Conservation (phyloP, 495 filamentous ascomycete genomes). For the Entonaema liquescens region DNA sequence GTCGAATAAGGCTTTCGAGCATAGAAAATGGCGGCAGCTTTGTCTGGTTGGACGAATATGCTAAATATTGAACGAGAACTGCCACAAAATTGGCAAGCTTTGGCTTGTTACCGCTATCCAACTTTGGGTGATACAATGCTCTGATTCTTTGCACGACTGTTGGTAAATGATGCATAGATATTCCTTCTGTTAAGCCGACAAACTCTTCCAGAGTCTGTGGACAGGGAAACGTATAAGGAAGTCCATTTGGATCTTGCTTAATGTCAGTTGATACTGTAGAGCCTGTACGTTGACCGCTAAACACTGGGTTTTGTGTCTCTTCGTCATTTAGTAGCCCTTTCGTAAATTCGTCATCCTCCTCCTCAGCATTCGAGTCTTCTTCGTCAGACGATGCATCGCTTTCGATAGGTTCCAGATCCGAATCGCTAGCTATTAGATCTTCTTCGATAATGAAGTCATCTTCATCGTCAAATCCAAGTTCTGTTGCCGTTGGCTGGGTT, state of each 20-base stretch:
- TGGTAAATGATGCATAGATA: conserved; percentile 71
- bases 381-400: conserved; percentile 62
- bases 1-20: conserved; percentile 54
- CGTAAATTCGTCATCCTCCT: conserved; percentile 71
- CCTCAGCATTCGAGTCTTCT: conserved; percentile 59
- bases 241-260: conserved; percentile 55
- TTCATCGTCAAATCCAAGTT: conserved; percentile 80
- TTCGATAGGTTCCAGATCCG: conserved; percentile 68
- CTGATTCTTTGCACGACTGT: conserved; percentile 88
- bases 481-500: conserved; percentile 54
- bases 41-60: conserved; percentile 64
- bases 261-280: conserved; percentile 36
- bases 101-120: conserved; percentile 82
- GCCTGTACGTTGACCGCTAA: conserved; percentile 42
- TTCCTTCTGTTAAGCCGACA: conserved; percentile 66
- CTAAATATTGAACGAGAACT: conserved; percentile 80
- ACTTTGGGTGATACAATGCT: conserved; percentile 87
- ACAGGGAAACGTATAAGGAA: conserved; percentile 86
- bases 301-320: conserved; percentile 57
- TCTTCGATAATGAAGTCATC: conserved; percentile 93
- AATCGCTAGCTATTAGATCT: conserved; percentile 76
- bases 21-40: conserved; percentile 49
- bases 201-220: conserved; percentile 80
- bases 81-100: conserved; percentile 78
- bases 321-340: conserved; percentile 67